phyloP scores from a whole-genome alignment of 2,329 filamentous ascomycete species.

The Aspergillus sp. region DNA sequence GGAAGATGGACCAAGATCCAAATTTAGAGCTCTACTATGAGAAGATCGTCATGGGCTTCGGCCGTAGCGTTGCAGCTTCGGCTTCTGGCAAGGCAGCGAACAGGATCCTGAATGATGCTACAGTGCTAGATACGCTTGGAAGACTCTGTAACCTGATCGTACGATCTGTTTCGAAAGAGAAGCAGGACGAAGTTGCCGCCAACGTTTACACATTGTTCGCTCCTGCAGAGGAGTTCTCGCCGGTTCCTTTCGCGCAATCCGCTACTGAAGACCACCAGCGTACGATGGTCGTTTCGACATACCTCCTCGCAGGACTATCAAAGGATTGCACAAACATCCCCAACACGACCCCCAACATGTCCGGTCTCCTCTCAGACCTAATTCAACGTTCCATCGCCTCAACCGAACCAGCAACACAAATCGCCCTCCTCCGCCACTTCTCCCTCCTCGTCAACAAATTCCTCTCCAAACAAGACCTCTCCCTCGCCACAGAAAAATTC shows the following conservation, averaged over 20 bases:
- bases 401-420: constrained; percentile 29
- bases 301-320: constrained; percentile 49
- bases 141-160: constrained; percentile 56
- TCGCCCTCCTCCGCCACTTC: constrained; percentile 37
- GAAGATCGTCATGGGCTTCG: constrained; percentile 45
- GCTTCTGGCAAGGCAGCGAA: constrained; percentile 29
- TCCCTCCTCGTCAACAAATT: constrained; percentile 38
- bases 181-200: constrained; percentile 46
- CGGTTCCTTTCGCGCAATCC: constrained; percentile 29
- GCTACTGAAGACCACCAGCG: constrained; percentile 31
- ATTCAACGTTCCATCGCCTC: constrained; percentile 27
- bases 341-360: constrained; percentile 25
- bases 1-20: constrained; percentile 36
- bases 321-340: constrained; percentile 29
- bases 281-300: constrained; percentile 51
- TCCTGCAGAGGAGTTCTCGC: constrained; percentile 24
- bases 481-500: constrained; percentile 24
- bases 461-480: constrained; percentile 27
- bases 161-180: constrained; percentile 46
- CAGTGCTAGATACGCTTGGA: constrained; percentile 54
- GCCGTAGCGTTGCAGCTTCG: constrained; percentile 31
- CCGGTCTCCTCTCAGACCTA: constrained; percentile 29
- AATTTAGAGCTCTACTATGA: constrained; percentile 43
- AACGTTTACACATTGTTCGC: constrained; percentile 51
- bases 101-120: constrained; percentile 43